phyloP scores from a whole-genome alignment of 1,284 basidiomycete species.

The Vanrija sp. region DNA sequence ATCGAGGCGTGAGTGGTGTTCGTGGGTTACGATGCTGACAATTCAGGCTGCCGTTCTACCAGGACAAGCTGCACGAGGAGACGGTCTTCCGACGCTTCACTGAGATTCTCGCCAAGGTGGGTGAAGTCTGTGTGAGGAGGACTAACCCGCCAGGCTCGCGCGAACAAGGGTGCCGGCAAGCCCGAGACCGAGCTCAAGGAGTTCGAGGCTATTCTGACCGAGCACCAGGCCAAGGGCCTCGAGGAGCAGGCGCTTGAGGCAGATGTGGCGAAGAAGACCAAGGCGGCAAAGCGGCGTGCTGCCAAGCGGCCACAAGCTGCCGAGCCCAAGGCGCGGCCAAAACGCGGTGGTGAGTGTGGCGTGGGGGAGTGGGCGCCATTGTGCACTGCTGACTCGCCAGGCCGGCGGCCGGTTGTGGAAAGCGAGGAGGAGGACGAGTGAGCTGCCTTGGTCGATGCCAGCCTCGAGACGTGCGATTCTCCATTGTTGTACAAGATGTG shows the following conservation, averaged over 20 bases:
- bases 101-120: constrained; percentile 77
- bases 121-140: constrained; percentile 8
- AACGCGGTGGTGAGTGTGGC: background rate
- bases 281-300: constrained; percentile 65
- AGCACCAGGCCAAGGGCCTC: constrained; percentile 75
- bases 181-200: constrained; percentile 84
- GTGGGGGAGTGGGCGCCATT: background rate
- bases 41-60: constrained; percentile 68
- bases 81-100: constrained; percentile 77
- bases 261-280: constrained; percentile 73
- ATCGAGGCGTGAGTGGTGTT: constrained; percentile 64
- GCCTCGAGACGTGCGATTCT: too few species aligned
- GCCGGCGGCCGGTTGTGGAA: constrained; percentile 12
- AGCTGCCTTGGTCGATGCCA: too few species aligned
- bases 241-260: constrained; percentile 87
- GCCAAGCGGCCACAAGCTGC: constrained; percentile 27
- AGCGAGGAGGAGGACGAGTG: constrained; percentile 20
- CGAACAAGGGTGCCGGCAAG: constrained; percentile 83
- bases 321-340: constrained; percentile 4
- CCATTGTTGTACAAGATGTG: background rate
- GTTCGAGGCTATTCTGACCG: constrained; percentile 82
- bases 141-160: constrained; percentile 57
- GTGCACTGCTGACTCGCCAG: background rate
- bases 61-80: constrained; percentile 90
- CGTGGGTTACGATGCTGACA: background rate